Conservation (phyloP, 31 red algal species). For the Endocladia muricata region DNA sequence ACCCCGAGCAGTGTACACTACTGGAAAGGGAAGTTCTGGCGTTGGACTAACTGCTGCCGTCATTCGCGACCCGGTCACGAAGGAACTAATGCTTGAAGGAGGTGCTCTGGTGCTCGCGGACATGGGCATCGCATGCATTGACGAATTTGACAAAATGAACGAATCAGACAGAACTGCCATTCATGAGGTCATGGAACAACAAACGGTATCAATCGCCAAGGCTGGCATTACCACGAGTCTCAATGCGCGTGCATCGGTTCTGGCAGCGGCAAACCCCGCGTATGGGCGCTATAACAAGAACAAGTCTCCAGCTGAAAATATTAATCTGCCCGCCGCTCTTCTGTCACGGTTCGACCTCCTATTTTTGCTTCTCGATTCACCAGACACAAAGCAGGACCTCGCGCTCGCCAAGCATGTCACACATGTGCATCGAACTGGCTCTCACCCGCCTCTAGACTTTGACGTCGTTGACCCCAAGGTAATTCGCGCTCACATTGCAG, state of each 20-base stretch:
- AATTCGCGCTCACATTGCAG: slow-evolving; percentile 88
- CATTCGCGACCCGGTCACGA: slow-evolving; percentile 80
- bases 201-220: slow-evolving; percentile 99
- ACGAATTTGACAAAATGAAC: slow-evolving; percentile 99
- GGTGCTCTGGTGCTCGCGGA: slow-evolving; percentile 96
- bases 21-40: slow-evolving; percentile 96
- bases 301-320: slow-evolving; percentile 90
- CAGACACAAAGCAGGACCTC: slow-evolving; percentile 73
- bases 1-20: slow-evolving; percentile 96
- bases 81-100: slow-evolving; percentile 95
- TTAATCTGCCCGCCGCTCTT: slow-evolving; percentile 95
- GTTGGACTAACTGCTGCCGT: slow-evolving; percentile 96
- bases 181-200: slow-evolving; percentile 98
- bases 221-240: slow-evolving; percentile 97
- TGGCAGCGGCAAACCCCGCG: slow-evolving; percentile 95
- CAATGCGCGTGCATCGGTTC: slow-evolving; percentile 92
- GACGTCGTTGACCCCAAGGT: slow-evolving; percentile 59
- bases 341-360: slow-evolving; percentile 97
- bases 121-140: slow-evolving; percentile 95
- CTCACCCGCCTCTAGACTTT: slow-evolving; percentile 76
- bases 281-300: slow-evolving; percentile 94
- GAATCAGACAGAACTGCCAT: slow-evolving; percentile 95
- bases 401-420: slow-evolving; percentile 87
- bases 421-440: slow-evolving; percentile 90
- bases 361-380: slow-evolving; percentile 91